A percentile compares a stretch with the other conserved stretches of the same genome.
Evolutionary conservation across 345 rosid genomes (phyloP).

Genomic region (Microthlaspi erraticum): DNA sequence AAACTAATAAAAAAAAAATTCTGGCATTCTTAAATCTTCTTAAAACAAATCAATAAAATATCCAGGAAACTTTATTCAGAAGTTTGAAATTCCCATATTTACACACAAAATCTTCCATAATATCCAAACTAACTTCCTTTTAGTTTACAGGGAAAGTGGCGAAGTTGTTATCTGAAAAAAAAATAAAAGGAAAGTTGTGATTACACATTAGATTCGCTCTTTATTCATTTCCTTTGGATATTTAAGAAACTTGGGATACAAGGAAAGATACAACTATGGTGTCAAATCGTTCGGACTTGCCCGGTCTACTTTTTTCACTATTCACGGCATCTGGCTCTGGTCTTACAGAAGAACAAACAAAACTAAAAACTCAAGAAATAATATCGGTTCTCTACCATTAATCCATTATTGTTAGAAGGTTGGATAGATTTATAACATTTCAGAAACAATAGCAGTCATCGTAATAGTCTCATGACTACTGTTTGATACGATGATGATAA

Average conservation of each 20-base stretch:
- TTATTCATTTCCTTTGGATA: constrained; percentile 11
- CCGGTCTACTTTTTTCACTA: neutral
- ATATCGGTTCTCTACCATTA: no score
- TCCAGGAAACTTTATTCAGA: no score
- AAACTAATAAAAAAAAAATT: neutral
- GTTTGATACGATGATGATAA: neutral
- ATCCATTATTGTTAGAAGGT: no score
- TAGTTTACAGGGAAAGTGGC: neutral
- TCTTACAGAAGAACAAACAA: no score
- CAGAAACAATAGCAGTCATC: neutral
- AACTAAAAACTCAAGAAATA: no score
- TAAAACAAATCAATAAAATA: no score
- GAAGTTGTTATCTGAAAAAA: constrained; percentile 4
- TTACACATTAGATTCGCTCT: no score
- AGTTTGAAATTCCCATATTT: neutral
- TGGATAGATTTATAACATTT: neutral
- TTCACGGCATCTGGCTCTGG: no score
- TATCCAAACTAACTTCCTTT: constrained; percentile 1
- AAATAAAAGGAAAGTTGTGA: neutral
- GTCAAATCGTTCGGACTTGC: neutral
- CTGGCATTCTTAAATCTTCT: neutral
- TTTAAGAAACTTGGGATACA: constrained; percentile 26
- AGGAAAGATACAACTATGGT: constrained; percentile 19
- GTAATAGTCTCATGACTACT: neutral
- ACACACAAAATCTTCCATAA: constrained; percentile 12